Conservation (phyloP, 2,329 filamentous ascomycete genomes). For the Onygenales sp. region DNA sequence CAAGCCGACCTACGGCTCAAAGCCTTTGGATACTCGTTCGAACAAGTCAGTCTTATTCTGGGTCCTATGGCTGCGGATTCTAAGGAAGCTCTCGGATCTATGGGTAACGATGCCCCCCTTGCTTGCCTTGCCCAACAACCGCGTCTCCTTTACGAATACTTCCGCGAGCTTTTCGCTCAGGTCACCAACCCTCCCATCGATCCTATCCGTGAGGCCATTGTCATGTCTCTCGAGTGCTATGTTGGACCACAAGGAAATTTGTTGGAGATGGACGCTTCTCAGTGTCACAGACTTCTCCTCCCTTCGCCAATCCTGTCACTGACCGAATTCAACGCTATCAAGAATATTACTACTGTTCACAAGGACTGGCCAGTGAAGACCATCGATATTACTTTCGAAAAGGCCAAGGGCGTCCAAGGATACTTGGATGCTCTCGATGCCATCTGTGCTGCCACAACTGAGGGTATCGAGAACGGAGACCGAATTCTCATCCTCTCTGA, state of each 20-base stretch:
- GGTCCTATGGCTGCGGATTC: slow-evolving; percentile 96
- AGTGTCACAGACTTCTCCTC: slow-evolving; percentile 76
- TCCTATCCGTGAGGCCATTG: slow-evolving; percentile 91
- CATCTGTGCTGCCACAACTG: slow-evolving; percentile 76
- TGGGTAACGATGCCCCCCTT: slow-evolving; percentile 93
- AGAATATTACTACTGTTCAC: slow-evolving; percentile 63
- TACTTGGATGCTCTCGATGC: slow-evolving; percentile 80
- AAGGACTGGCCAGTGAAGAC: slow-evolving; percentile 77
- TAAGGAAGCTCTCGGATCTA: slow-evolving; percentile 92
- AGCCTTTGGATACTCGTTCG: slow-evolving; percentile 88
- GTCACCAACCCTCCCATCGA: slow-evolving; percentile 98
- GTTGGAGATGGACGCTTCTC: slow-evolving; percentile 82
- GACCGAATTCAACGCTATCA: slow-evolving; percentile 80
- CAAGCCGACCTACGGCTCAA: slow-evolving; percentile 78
- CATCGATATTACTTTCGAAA: slow-evolving; percentile 90
- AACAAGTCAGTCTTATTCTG: slow-evolving; percentile 85
- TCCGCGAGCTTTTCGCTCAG: slow-evolving; percentile 94
- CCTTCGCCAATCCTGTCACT: slow-evolving; percentile 84
- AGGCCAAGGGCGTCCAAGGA: slow-evolving; percentile 69
- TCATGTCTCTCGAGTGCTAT: slow-evolving; percentile 96
- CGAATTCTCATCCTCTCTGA: slow-evolving; percentile 85
- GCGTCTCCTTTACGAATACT: slow-evolving; percentile 87
- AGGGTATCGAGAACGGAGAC: slow-evolving; percentile 73
- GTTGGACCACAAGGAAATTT: slow-evolving; percentile 93
- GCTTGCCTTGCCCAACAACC: slow-evolving; percentile 86